A percentile compares a stretch with the other conserved stretches of the same genome.
Evolutionary conservation across 1,284 basidiomycete species (phyloP).

Genomic region (Sanghuangporus weigelae): DNA sequence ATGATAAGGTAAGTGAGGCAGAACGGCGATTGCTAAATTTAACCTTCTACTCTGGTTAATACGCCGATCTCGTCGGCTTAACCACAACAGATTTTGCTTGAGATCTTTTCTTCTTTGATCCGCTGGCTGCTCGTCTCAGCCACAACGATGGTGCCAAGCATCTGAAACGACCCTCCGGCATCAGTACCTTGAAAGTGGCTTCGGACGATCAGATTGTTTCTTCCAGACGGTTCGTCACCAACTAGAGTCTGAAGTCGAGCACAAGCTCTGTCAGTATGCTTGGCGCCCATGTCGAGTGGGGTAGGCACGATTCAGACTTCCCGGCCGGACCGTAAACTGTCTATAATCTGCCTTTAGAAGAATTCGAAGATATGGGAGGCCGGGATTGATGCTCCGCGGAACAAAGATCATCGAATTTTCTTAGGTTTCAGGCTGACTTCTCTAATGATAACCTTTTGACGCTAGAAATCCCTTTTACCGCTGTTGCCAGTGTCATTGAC

Average conservation of each 20-base stretch:
- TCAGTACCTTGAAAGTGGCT: conserved; percentile 97
- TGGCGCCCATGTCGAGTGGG: conserved; percentile 84
- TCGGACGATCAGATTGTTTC: conserved; percentile 89
- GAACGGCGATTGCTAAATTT: no score
- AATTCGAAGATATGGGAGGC: conserved; percentile 95
- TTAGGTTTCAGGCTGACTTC: conserved; percentile 1
- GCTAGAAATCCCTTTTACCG: conserved; percentile 24
- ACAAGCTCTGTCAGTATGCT: conserved; percentile 95
- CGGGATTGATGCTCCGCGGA: conserved; percentile 85
- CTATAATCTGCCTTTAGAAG: conserved; percentile 75
- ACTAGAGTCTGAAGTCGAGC: conserved; percentile 78
- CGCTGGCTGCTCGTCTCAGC: conserved; percentile 43
- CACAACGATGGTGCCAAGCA: conserved; percentile 99
- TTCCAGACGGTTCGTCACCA: conserved; percentile 65
- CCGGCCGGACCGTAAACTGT: conserved; percentile 26
- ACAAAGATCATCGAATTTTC: conserved; percentile 67
- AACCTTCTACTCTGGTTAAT: no score
- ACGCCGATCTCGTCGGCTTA: no score
- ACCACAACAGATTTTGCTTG: no score
- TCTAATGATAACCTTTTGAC: not conserved
- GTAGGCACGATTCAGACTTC: not conserved
- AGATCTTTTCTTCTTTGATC: not conserved
- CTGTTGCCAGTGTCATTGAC: conserved; percentile 92
- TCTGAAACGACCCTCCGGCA: conserved; percentile 90
- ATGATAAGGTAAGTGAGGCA: no score